Conservation (phyloP, 345 rosid species). For the Pistacia vera region DNA sequence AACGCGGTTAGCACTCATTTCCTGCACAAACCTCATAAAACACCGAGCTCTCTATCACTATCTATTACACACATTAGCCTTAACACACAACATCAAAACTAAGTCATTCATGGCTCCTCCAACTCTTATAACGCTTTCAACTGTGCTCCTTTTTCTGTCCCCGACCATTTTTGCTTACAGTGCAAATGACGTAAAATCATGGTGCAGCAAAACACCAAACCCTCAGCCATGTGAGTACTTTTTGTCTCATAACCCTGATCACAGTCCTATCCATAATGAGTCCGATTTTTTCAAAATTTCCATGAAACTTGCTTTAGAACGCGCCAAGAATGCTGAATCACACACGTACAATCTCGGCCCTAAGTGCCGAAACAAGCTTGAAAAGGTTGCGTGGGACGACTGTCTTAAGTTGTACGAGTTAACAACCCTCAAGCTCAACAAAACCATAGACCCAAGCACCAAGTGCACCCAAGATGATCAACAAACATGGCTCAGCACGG, state of each 20-base stretch:
- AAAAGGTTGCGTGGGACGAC: slow-evolving; percentile 75
- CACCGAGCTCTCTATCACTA: not conserved
- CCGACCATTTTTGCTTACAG: slow-evolving; percentile 31
- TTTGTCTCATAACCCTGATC: slow-evolving; percentile 34
- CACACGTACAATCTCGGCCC: slow-evolving; percentile 48
- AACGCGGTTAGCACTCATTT: not conserved
- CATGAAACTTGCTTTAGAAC: slow-evolving; percentile 54
- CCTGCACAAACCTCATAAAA: not conserved
- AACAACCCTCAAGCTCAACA: slow-evolving; percentile 52
- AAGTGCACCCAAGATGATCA: slow-evolving; percentile 62
- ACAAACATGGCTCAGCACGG: slow-evolving; percentile 94
- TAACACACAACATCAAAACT: not conserved
- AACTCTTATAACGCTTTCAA: slow-evolving; percentile 25
- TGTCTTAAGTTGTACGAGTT: slow-evolving; percentile 58
- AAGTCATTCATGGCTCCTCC: slow-evolving; percentile 42
- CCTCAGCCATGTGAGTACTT: slow-evolving; percentile 71
- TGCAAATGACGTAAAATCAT: slow-evolving; percentile 33
- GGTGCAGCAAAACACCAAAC: slow-evolving; percentile 71
- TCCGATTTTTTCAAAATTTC: slow-evolving; percentile 51
- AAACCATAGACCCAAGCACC: slow-evolving; percentile 41
- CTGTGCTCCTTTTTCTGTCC: slow-evolving; percentile 34
- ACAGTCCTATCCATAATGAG: slow-evolving; percentile 30
- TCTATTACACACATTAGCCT: too few species aligned
- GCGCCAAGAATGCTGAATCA: slow-evolving; percentile 47
- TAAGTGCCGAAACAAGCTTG: slow-evolving; percentile 51